Evolutionary conservation across 331 rosid genomes (phyloP).

Genomic region (Acacia pycnantha): DNA sequence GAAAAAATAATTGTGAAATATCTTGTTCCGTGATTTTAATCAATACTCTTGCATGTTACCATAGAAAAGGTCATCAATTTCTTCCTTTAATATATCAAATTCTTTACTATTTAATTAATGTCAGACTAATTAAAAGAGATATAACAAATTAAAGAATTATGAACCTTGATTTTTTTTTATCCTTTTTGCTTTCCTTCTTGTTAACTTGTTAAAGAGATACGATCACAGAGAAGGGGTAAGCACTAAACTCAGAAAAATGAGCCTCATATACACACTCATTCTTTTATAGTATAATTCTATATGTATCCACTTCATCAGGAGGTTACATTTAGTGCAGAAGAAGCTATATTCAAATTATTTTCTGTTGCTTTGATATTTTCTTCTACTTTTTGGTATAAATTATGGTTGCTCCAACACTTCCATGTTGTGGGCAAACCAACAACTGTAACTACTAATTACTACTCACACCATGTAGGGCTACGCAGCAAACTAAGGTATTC

Average conservation of each 20-base stretch:
- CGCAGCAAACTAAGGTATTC: neutral
- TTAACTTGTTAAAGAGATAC: neutral
- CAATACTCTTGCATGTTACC: constrained; percentile 23
- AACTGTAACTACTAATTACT: neutral
- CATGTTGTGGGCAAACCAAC: constrained; percentile 23
- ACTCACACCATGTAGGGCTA: constrained; percentile 38
- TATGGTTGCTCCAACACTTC: constrained; percentile 34
- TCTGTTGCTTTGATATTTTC: neutral
- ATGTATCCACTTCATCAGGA: neutral
- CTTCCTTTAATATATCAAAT: neutral
- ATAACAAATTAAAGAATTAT: neutral
- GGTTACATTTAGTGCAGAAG: neutral
- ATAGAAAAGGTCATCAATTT: constrained; percentile 29
- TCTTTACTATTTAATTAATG: neutral
- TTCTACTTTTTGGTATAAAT: constrained; percentile 26
- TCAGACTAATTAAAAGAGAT: neutral
- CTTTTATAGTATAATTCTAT: neutral
- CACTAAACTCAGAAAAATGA: neutral
- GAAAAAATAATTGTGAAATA: constrained; percentile 38
- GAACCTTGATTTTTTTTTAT: neutral
- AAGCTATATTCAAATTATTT: neutral
- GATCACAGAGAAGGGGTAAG: neutral
- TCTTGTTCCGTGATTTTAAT: constrained; percentile 41
- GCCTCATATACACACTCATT: neutral
- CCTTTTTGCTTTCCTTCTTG: neutral